A percentile compares a stretch with the other conserved stretches of the same genome.
Evolutionary conservation across 768 basidiomycete species (phyloP).

Genomic region (Russula virescens): DNA sequence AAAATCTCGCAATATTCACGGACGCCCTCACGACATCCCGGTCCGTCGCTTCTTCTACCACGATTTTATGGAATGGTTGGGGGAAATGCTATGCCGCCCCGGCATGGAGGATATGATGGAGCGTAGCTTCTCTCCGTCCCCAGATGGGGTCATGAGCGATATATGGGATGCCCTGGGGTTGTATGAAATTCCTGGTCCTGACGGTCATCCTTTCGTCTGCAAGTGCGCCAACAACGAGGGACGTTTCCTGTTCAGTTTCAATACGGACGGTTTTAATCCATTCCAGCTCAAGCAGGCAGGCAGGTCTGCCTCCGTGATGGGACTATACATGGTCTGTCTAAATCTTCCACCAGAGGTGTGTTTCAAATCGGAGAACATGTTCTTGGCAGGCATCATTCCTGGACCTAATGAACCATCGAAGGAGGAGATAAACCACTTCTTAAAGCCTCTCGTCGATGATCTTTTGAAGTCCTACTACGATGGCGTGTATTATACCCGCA

Average conservation of each 20-base stretch:
- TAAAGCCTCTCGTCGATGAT: conserved; percentile 37
- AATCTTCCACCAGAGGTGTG: conserved; percentile 27
- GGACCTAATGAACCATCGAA: conserved; percentile 36
- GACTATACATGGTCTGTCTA: background rate
- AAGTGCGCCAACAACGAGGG: background rate
- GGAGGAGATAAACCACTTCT: conserved; percentile 34
- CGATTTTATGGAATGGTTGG: background rate
- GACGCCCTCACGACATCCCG: background rate
- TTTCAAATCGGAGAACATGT: conserved; percentile 39
- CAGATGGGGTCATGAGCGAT: too few species aligned
- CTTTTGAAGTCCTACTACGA: conserved; percentile 32
- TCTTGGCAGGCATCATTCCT: conserved; percentile 38
- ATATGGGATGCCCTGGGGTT: too few species aligned
- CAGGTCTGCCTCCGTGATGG: background rate
- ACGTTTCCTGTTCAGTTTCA: background rate
- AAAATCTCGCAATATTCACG: background rate
- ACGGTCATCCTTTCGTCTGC: background rate
- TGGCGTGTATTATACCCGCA: conserved; percentile 31
- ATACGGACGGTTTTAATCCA: too few species aligned
- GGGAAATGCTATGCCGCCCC: background rate
- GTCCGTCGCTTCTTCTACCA: background rate
- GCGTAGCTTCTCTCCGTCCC: background rate
- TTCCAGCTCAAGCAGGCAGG: background rate
- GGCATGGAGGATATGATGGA: background rate
- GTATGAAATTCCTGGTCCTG: too few species aligned